Percentiles rank a stretch among this genome's conserved stretches.
phyloP scores from a whole-genome alignment of 805 yeast genomes.

The Maudiozyma serrabonitensis region DNA sequence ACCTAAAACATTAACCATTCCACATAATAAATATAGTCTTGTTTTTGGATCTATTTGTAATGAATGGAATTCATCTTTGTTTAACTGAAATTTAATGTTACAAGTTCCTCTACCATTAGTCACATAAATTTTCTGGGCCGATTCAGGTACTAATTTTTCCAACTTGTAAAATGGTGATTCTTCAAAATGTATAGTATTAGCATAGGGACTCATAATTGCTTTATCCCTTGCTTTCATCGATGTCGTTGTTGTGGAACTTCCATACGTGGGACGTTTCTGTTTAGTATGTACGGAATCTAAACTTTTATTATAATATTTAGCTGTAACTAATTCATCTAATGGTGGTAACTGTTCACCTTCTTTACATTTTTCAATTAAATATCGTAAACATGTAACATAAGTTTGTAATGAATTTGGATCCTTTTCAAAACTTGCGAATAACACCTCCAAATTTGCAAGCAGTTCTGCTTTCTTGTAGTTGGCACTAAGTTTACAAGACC shows the following conservation, averaged over 20 bases:
- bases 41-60: constrained; percentile 26
- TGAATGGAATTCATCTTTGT: constrained; percentile 32
- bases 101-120: constrained; percentile 40
- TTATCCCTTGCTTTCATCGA: not conserved
- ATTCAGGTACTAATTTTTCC: constrained; percentile 41
- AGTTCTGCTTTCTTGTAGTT: constrained; percentile 55
- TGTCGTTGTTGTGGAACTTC: not conserved
- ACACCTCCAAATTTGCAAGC: constrained; percentile 41
- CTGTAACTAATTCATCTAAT: not conserved
- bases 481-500: constrained; percentile 38
- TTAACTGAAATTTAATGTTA: constrained; percentile 34
- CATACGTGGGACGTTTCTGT: not conserved
- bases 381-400: not conserved
- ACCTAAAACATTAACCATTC: constrained; percentile 28
- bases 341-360: not conserved
- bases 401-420: not conserved
- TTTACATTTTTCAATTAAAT: not conserved
- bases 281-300: not conserved
- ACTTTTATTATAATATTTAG: not conserved
- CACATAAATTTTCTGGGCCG: constrained; percentile 26
- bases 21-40: constrained; percentile 47
- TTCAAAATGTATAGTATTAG: constrained; percentile 29
- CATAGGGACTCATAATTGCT: not conserved
- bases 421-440: constrained; percentile 5
- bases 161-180: constrained; percentile 49